These are phyloP conservation scores for Neopestalotiopsis clavispora DNA, from an alignment of 2,329 filamentous ascomycete genomes.

Conservation along the genomic window DNA sequence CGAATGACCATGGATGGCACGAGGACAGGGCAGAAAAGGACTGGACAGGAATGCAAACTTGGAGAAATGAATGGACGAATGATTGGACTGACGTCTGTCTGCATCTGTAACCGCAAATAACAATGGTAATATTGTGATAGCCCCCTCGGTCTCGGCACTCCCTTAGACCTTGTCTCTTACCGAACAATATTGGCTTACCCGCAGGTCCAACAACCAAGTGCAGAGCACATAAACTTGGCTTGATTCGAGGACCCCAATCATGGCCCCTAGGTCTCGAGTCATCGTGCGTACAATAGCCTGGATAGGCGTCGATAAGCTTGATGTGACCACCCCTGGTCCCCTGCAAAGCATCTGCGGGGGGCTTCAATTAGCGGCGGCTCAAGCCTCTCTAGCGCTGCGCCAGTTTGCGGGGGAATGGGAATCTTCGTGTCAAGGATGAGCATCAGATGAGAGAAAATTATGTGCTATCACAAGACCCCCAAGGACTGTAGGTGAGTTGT, in stretches of 20 bases:
- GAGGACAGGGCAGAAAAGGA: not conserved
- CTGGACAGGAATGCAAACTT: too few species aligned
- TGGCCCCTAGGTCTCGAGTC: not conserved
- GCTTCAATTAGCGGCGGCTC: conserved; percentile 9
- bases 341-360: not conserved
- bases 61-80: too few species aligned
- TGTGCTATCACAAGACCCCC: conserved; percentile 4
- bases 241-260: not conserved
- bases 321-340: not conserved
- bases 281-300: not conserved
- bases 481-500: not conserved
- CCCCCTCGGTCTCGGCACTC: conserved; percentile 7
- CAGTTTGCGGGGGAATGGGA: conserved; percentile 9
- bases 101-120: not conserved
- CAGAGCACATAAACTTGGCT: not conserved
- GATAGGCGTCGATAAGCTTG: conserved; percentile 6
- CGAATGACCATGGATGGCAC: conserved; percentile 14
- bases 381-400: conserved; percentile 1
- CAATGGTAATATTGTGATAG: conserved; percentile 3
- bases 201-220: not conserved
- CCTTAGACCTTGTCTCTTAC: not conserved
- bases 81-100: not conserved
- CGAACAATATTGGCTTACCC: conserved; percentile 1
- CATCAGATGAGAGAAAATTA: conserved; percentile 4
- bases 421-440: not conserved